Conservation (phyloP, 331 rosid genomes). For the Spiraea crenata region DNA sequence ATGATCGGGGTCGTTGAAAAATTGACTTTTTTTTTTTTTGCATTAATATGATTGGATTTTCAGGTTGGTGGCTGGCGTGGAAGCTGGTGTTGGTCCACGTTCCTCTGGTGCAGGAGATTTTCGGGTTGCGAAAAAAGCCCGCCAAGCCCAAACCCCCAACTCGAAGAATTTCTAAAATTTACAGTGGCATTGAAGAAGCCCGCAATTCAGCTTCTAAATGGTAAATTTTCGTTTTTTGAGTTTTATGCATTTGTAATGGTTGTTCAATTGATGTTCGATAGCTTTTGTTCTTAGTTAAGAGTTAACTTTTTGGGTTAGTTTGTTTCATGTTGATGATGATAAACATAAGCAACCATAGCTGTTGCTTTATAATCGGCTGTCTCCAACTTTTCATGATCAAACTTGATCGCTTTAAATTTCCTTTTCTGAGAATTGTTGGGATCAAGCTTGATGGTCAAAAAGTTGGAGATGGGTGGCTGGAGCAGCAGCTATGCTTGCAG, state of each 20-base stretch:
- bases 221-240: constrained; percentile 22
- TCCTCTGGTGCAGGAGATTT: constrained; percentile 85
- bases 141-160: constrained; percentile 51
- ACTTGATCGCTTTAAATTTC: too few species aligned
- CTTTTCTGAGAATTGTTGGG: too few species aligned
- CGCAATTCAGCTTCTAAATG: constrained; percentile 45
- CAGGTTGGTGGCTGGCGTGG: constrained; percentile 94
- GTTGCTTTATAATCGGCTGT: too few species aligned
- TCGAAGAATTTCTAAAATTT: constrained; percentile 57
- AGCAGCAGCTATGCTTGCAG: too few species aligned
- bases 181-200: constrained; percentile 38
- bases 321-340: too few species aligned
- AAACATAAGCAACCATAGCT: too few species aligned
- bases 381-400: too few species aligned
- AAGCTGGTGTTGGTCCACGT: constrained; percentile 84
- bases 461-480: too few species aligned
- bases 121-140: constrained; percentile 66
- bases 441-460: too few species aligned
- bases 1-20: constrained; percentile 13
- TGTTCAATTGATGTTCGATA: background rate
- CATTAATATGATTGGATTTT: background rate
- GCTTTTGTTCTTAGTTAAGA: too few species aligned
- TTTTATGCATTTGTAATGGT: background rate
- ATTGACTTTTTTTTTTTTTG: background rate
- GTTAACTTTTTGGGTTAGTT: too few species aligned